Evolutionary conservation across 306 rosid genomes (phyloP).

Genomic region (Cicer yamashitae): DNA sequence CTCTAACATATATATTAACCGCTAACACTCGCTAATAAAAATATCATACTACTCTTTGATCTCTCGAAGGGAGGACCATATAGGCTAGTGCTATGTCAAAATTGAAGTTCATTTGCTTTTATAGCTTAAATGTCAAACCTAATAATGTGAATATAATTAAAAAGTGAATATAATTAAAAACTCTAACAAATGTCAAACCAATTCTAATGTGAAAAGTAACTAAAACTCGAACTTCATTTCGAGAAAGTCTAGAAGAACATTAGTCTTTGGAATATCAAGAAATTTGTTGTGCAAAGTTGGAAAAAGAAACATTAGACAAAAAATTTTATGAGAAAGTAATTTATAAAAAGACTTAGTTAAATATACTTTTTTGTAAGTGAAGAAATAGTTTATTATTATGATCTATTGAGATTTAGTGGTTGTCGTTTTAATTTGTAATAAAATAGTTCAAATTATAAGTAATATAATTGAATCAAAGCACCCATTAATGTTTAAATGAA

Average conservation of each 20-base stretch:
- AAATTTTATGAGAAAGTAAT: background rate
- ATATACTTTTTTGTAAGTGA: too few species aligned
- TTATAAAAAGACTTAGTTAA: background rate
- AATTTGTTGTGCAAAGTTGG: slow-evolving; percentile 7
- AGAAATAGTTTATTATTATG: too few species aligned
- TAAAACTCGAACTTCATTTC: background rate
- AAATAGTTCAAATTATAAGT: too few species aligned
- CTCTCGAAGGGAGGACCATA: background rate
- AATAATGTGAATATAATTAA: slow-evolving; percentile 7
- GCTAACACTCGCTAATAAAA: too few species aligned
- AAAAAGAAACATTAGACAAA: slow-evolving; percentile 7
- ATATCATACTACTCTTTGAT: background rate
- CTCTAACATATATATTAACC: too few species aligned
- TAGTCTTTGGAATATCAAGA: background rate
- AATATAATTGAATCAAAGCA: too few species aligned
- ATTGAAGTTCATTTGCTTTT: background rate
- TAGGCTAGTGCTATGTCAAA: slow-evolving; percentile 5
- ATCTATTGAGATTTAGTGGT: too few species aligned
- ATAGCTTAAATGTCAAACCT: slow-evolving; percentile 11
- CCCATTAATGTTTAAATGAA: too few species aligned
- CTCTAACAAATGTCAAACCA: slow-evolving; percentile 7
- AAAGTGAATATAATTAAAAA: background rate
- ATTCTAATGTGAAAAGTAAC: background rate
- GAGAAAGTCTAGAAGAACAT: slow-evolving; percentile 15
- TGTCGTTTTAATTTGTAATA: too few species aligned